Evolutionary conservation across 75 land plant genomes (phyloP).

Genomic region (Selaginella moellendorffii): DNA sequence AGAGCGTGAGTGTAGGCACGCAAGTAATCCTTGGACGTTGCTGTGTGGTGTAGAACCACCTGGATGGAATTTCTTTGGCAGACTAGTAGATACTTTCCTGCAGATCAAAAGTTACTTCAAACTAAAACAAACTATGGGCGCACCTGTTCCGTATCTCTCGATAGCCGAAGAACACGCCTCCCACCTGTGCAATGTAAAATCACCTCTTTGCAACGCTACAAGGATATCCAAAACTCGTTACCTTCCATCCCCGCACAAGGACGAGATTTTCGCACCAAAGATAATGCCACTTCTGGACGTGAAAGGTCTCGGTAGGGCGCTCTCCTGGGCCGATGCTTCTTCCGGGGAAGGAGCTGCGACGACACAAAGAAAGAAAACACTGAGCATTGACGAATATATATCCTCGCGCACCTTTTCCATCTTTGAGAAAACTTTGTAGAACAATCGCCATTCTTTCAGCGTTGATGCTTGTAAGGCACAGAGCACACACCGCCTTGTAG

Average conservation of each 20-base stretch:
- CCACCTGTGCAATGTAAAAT: slow-evolving; percentile 13
- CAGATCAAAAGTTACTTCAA: background rate
- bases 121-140: background rate
- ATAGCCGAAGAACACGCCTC: slow-evolving; percentile 12
- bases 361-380: background rate
- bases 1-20: slow-evolving; percentile 27
- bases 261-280: slow-evolving; percentile 21
- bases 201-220: background rate
- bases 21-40: slow-evolving; percentile 16
- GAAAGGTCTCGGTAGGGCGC: slow-evolving; percentile 17
- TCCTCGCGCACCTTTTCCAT: slow-evolving; percentile 43
- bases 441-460: slow-evolving; percentile 56
- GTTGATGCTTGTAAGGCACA: slow-evolving; percentile 67
- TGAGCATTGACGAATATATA: background rate
- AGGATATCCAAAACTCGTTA: background rate
- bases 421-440: slow-evolving; percentile 39
- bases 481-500: slow-evolving; percentile 74
- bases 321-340: slow-evolving; percentile 19
- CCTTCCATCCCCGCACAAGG: slow-evolving; percentile 14
- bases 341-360: slow-evolving; percentile 20
- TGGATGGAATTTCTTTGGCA: slow-evolving; percentile 10
- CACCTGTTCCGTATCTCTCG: slow-evolving; percentile 16
- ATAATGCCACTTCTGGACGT: slow-evolving; percentile 3
- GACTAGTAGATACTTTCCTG: slow-evolving; percentile 21
- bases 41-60: slow-evolving; percentile 21